phyloP scores from a whole-genome alignment of 306 rosid species.

The Oemleria cerasiformis region DNA sequence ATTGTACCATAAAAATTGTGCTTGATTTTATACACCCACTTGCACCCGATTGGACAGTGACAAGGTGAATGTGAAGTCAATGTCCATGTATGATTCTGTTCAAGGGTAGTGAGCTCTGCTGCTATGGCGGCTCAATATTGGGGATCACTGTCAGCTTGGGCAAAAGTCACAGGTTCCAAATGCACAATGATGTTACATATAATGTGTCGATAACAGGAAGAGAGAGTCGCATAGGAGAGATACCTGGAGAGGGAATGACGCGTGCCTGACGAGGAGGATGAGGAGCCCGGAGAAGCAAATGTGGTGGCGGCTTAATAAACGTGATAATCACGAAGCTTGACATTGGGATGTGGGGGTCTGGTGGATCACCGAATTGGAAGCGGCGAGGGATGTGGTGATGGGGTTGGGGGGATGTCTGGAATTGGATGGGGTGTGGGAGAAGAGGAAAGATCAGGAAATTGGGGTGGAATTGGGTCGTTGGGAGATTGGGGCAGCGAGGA shows the following conservation, averaged over 20 bases:
- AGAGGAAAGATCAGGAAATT: no score
- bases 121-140: background rate
- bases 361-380: background rate
- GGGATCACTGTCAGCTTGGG: background rate
- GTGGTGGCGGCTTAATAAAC: background rate
- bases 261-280: background rate
- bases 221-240: background rate
- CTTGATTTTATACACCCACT: background rate
- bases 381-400: background rate
- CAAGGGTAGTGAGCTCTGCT: background rate
- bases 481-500: no score
- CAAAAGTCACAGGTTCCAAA: background rate
- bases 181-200: background rate
- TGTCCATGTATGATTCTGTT: background rate
- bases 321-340: background rate
- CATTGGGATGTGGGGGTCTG: background rate
- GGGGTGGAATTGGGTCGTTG: no score
- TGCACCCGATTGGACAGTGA: background rate
- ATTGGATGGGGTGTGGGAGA: no score
- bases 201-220: background rate
- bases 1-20: background rate
- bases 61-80: accelerated
- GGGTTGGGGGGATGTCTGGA: no score
- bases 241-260: background rate
- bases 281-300: no score